Base-by-base conservation (phyloP, 352 stramenopile species). In the Phytophthora multivora region DNA sequence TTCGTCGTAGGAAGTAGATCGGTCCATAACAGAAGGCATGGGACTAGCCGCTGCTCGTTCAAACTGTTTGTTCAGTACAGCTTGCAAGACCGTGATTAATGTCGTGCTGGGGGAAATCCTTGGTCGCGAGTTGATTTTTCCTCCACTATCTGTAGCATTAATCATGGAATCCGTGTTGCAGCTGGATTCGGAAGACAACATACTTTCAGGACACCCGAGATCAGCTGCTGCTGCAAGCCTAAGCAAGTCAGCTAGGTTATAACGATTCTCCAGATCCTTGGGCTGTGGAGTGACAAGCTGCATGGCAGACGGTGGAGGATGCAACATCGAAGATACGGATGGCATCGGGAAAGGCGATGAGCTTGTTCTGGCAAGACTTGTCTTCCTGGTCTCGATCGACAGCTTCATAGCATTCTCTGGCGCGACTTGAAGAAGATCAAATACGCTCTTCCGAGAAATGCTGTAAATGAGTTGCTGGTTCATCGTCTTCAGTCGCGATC, bases 391-490 rank as follows among this genome's bases (percentile, higher is more conserved):
- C 45, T 73, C 71, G 18, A 83, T 79, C 25, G 74, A 80, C 4
- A 89, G 38, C 6, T 69, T 71, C 64, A 90, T 82, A n/a, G 85
- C 72, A 49, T 84, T 69, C 4, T 93, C 83, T 18, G 83, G 83
- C 0, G 69, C 57, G 42, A 84, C 57, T 58, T 83, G 68, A 19
- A 93, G 43, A 15, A 90, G 73, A 4, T 85, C 70, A 43, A 89
- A 93, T 2, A 91, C 69, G 50, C 71, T 84, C 31, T 72, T 75
- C n/a, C 81, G 71, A 10, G 83, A 75, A 33, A 90, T 73, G 12
- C 72, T 78, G 43, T 77, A 80, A n/a, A 89, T 79, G 3, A 87
- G 53, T 26, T 83, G 63, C 46, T 79, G 71, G 46, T 85, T 67
- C 36, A 77, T 60, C 36, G 59, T 66, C 21, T 78, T 41, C 19